Base-by-base conservation (phyloP, 2,329 filamentous ascomycete genomes). In the Parastagonospora nodorum region DNA sequence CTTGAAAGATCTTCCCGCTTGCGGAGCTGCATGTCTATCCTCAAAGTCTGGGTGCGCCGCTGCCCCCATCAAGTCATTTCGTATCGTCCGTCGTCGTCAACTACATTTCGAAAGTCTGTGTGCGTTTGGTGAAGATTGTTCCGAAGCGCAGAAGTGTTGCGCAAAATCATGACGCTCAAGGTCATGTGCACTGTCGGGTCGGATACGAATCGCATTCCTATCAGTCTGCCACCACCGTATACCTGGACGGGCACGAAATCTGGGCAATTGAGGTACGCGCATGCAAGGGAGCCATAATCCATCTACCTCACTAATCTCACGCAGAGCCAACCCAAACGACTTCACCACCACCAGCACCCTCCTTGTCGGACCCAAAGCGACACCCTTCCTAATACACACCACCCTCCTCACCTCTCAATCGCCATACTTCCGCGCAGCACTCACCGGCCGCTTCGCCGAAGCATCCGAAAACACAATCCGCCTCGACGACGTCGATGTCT, bases 341-440 rank as follows among this genome's bases (percentile, higher is more conserved):
- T 71, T 78, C 51, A 73, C 74, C 6, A 73, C 69, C 15, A 74
- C 70, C 35, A 58, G 66, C 6, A 67, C 60, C 27, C 58, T 75
- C 37, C 60, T 73, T 40, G 68, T 81, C 28, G 78, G 78, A 24
- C 66, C 73, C 33, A 64, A 70, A 9, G 55, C 62, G 15, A 74
- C 69, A 5, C 72, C 64, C 12, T 82, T 78, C 60, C 67, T 74
- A 44, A 66, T 82, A 10, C 80, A 82, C 66, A 78, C 76, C 38
- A 74, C 77, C 32, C 73, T 81, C 29, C 70, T 81, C n/a, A 77
- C 75, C 2, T 52, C 63, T 7, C 70, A 76, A 59, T 80, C 76
- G 2, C 75, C 78, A 16, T 82, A 81, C 69, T 82, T 82, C 68
- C 74, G 76, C 43, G 79, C 78, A 36, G 78, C 79, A 3, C 75